Conservation (phyloP, 352 stramenopile genomes). For the Globisporangium carolinianum region DNA sequence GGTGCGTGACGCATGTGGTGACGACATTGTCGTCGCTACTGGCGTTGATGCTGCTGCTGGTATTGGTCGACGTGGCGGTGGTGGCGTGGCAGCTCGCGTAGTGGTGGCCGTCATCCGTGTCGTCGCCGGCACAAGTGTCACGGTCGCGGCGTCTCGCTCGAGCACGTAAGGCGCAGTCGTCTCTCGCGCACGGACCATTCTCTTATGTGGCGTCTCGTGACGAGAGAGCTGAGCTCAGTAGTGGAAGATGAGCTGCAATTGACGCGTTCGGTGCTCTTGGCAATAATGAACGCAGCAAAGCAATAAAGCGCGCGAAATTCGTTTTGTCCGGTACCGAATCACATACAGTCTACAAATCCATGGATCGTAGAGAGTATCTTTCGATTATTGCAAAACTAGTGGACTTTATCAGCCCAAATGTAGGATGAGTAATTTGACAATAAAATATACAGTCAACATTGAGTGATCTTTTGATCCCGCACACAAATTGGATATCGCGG, state of each 20-base stretch:
- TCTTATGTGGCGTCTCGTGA: background rate
- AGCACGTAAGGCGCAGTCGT: conserved; percentile 4
- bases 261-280: no score
- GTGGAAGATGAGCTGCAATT: background rate
- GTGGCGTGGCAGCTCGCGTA: no score
- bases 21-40: background rate
- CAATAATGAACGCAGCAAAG: no score
- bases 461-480: no score
- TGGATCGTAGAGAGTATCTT: background rate
- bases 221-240: no score
- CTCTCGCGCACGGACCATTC: background rate
- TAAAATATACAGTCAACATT: no score
- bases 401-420: no score
- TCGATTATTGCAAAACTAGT: background rate
- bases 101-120: background rate
- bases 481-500: no score
- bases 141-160: background rate
- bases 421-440: no score
- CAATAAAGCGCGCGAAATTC: no score
- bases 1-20: background rate
- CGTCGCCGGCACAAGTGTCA: conserved; percentile 1
- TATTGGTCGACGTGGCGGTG: background rate
- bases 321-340: background rate
- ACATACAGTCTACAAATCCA: background rate
- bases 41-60: background rate